Evolutionary conservation across 805 yeast genomes (phyloP).

Genomic region (Nakazawaea peltata): DNA sequence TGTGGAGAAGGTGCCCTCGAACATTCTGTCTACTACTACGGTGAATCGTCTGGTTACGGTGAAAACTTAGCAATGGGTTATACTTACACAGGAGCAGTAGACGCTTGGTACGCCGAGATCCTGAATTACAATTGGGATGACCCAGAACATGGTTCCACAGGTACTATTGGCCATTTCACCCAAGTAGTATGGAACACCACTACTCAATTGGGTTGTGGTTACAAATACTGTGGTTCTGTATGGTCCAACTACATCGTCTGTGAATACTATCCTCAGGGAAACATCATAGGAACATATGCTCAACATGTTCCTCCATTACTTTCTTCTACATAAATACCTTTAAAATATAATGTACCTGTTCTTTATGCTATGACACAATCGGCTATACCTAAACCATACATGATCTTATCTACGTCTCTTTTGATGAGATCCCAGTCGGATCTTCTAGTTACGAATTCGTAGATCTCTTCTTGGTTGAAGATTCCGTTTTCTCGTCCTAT

Average conservation of each 20-base stretch:
- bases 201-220: constrained; percentile 59
- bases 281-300: constrained; percentile 35
- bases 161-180: constrained; percentile 63
- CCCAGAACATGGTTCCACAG: constrained; percentile 38
- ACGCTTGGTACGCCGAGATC: constrained; percentile 71
- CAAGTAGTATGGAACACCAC: constrained; percentile 65
- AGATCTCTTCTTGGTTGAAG: constrained; percentile 88
- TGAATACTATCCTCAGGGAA: constrained; percentile 63
- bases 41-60: constrained; percentile 53
- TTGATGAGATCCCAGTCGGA: constrained; percentile 78
- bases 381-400: constrained; percentile 81
- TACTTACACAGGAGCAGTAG: constrained; percentile 44
- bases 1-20: constrained; percentile 40
- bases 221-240: constrained; percentile 38
- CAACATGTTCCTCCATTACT: constrained; percentile 17
- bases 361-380: constrained; percentile 49
- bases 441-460: constrained; percentile 81
- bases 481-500: constrained; percentile 82
- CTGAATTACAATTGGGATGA: constrained; percentile 40
- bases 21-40: constrained; percentile 36
- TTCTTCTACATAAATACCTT: too few relatives aligned
- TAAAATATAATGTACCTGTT: too few relatives aligned
- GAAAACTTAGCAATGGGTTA: constrained; percentile 73
- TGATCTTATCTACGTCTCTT: constrained; percentile 82
- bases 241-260: constrained; percentile 54